These are phyloP conservation scores for Picochlorum costavermella DNA, from an alignment of 139 green algal species.

Conservation along the genomic window DNA sequence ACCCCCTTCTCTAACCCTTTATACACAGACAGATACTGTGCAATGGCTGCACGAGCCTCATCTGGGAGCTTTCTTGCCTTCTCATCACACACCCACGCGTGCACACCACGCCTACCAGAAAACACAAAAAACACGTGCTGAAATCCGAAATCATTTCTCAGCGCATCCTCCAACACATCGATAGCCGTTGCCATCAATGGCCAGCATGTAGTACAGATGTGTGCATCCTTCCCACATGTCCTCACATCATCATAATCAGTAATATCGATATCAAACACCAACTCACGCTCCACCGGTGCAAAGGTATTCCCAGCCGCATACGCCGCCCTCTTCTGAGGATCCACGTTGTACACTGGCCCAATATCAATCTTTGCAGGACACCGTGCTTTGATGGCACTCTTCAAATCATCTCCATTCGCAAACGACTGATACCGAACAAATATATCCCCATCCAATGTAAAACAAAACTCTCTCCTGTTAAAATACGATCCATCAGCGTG, in stretches of 20 bases:
- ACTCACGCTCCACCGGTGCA: slow-evolving; percentile 77
- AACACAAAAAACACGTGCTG: slow-evolving; percentile 95
- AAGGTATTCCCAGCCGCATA: slow-evolving; percentile 58
- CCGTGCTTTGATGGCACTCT: slow-evolving; percentile 50
- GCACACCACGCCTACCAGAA: slow-evolving; percentile 87
- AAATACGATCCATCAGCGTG: slow-evolving; percentile 65
- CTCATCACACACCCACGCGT: slow-evolving; percentile 95
- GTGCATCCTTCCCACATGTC: slow-evolving; percentile 73
- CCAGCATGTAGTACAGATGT: slow-evolving; percentile 93
- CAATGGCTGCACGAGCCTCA: slow-evolving; percentile 72
- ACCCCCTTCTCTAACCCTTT: slow-evolving; percentile 55
- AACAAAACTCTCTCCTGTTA: slow-evolving; percentile 89
- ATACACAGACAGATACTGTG: slow-evolving; percentile 82
- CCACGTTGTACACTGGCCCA: slow-evolving; percentile 89
- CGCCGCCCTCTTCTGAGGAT: slow-evolving; percentile 65
- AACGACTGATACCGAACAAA: slow-evolving; percentile 98
- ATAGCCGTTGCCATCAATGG: slow-evolving; percentile 77
- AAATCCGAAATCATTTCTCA: slow-evolving; percentile 95
- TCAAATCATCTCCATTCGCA: slow-evolving; percentile 72
- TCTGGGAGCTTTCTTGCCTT: slow-evolving; percentile 73
- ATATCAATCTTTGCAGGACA: slow-evolving; percentile 96
- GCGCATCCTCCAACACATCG: slow-evolving; percentile 69
- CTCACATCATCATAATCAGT: slow-evolving; percentile 98
- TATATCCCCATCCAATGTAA: slow-evolving; percentile 94
- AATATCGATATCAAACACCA: slow-evolving; percentile 98